Evolutionary conservation across 805 yeast species (phyloP).

Genomic region (Myxozyma geophila): DNA sequence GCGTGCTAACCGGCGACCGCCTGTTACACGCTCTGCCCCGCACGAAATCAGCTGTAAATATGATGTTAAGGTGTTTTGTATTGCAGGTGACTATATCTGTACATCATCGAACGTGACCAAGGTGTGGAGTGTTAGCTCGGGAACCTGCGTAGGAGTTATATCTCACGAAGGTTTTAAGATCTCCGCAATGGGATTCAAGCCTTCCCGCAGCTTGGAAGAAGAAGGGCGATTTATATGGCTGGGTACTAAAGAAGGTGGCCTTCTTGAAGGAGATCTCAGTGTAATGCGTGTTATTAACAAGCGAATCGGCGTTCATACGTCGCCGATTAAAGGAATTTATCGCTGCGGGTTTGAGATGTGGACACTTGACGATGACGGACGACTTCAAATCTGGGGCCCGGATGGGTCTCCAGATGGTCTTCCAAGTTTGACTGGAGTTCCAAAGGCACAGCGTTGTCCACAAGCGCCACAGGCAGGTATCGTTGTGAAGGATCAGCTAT

Average conservation of each 20-base stretch:
- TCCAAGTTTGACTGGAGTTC: conserved; percentile 38
- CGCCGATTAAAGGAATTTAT: conserved; percentile 35
- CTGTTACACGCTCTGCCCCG: conserved; percentile 38
- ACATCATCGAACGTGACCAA: conserved; percentile 38
- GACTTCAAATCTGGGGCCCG: conserved; percentile 45
- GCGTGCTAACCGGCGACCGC: conserved; percentile 44
- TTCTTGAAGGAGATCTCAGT: conserved; percentile 41
- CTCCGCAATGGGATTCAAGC: conserved; percentile 40
- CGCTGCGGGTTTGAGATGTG: conserved; percentile 39
- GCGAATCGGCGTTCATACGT: conserved; percentile 37
- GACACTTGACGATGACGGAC: conserved; percentile 48
- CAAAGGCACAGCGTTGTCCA: conserved; percentile 42
- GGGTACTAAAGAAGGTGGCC: conserved; percentile 46
- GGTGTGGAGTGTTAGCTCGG: conserved; percentile 38
- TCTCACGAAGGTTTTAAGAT: conserved; percentile 39
- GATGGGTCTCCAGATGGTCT: conserved; percentile 26
- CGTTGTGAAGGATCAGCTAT: conserved; percentile 40
- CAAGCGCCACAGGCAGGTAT: conserved; percentile 40
- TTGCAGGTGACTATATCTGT: conserved; percentile 37
- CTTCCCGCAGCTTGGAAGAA: conserved; percentile 28
- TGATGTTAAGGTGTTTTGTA: conserved; percentile 37
- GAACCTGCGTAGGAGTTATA: conserved; percentile 39
- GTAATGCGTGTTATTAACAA: conserved; percentile 33
- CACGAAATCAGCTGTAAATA: conserved; percentile 37
- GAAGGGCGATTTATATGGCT: conserved; percentile 41